Percentiles rank a stretch among this genome's conserved stretches.
Evolutionary conservation across 371 early-diverging fungal genomes (phyloP).

Genomic region (Mycotypha africana): DNA sequence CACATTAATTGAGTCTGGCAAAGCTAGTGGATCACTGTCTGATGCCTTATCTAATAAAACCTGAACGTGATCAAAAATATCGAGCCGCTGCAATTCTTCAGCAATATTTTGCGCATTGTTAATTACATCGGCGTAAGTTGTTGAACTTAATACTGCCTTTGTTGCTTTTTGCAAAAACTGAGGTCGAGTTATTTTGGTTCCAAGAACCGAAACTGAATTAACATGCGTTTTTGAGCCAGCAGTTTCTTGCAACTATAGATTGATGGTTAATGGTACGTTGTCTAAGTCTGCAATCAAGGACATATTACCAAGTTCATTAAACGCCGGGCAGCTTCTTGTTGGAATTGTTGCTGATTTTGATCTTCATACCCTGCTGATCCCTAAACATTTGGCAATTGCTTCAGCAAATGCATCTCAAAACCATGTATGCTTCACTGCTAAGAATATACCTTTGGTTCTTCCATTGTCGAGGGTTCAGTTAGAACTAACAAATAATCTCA

Average conservation of each 20-base stretch:
- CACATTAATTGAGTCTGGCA: conserved; percentile 59
- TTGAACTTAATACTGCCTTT: conserved; percentile 32
- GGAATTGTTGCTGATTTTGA: conserved; percentile 5
- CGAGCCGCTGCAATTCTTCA: conserved; percentile 60
- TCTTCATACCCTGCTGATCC: too few relatives aligned
- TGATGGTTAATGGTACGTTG: neutral
- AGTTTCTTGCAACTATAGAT: conserved; percentile 26
- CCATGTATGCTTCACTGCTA: too few relatives aligned
- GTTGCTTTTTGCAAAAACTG: conserved; percentile 42
- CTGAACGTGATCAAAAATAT: conserved; percentile 62
- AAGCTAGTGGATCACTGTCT: conserved; percentile 42
- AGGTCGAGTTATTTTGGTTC: conserved; percentile 41
- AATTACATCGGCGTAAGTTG: conserved; percentile 64
- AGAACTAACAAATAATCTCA: too few relatives aligned
- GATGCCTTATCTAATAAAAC: conserved; percentile 63
- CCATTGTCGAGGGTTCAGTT: too few relatives aligned
- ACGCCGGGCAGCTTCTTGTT: conserved; percentile 19
- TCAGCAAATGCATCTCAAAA: too few relatives aligned
- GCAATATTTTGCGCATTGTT: conserved; percentile 58
- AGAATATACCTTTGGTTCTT: too few relatives aligned
- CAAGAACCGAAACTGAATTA: conserved; percentile 47
- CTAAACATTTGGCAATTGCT: too few relatives aligned
- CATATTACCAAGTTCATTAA: conserved; percentile 25
- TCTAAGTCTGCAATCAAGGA: neutral
- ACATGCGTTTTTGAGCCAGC: conserved; percentile 41